Conservation (phyloP, 768 basidiomycete species). For the Leccinum boreale region DNA sequence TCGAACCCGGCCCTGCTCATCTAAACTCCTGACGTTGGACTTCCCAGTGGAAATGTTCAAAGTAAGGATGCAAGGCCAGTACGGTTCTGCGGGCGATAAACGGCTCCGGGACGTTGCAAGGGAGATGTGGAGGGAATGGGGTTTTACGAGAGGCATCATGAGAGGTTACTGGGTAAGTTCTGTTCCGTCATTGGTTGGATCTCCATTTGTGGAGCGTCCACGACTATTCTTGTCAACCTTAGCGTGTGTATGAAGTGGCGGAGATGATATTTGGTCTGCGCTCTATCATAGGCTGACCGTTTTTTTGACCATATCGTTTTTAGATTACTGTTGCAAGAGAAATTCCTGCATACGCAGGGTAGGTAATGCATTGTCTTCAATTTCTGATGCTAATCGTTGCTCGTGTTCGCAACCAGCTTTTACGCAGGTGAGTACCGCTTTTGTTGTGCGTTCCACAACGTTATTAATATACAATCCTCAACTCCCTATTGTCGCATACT, state of each 20-base stretch:
- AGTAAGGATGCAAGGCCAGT: constrained; percentile 96
- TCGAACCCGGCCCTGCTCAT: neutral
- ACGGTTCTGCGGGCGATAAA: constrained; percentile 78
- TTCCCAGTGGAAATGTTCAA: constrained; percentile 93
- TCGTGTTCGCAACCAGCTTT: constrained; percentile 43
- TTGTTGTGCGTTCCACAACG: neutral
- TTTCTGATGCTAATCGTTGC: neutral
- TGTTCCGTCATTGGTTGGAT: constrained; percentile 6
- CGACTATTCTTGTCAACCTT: neutral
- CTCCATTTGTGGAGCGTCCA: neutral
- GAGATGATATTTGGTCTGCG: neutral
- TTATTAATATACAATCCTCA: neutral
- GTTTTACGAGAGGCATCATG: constrained; percentile 88
- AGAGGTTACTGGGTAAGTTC: constrained; percentile 86
- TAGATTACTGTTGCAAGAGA: constrained; percentile 90
- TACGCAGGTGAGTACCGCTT: constrained; percentile 48
- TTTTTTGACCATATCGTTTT: neutral
- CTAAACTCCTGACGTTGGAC: neutral
- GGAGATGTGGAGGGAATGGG: constrained; percentile 88
- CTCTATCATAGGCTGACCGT: neutral
- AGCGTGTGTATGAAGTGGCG: neutral
- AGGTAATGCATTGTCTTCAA: neutral
- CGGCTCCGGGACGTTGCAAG: constrained; percentile 63
- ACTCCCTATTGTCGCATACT: neutral
- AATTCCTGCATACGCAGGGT: constrained; percentile 94